Percentiles rank a stretch among this genome's conserved stretches.
Evolutionary conservation across 805 yeast genomes (phyloP).

Genomic region (Spathaspora girioi): DNA sequence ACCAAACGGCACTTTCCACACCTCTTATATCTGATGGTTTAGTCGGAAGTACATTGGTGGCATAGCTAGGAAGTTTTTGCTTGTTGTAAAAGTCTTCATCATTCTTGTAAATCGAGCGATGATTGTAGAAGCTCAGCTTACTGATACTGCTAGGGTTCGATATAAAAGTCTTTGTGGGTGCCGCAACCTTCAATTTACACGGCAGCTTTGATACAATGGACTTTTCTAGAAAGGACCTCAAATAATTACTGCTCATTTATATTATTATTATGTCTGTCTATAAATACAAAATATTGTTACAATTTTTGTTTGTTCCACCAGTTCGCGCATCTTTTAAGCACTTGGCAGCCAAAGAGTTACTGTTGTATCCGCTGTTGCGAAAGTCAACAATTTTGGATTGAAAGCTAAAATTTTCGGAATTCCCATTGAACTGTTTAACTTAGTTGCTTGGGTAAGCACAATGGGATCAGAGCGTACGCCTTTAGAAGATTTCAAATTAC

Average conservation of each 20-base stretch:
- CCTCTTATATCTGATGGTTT: slow-evolving; percentile 34
- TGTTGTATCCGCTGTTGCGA: slow-evolving; percentile 61
- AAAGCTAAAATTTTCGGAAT: slow-evolving; percentile 51
- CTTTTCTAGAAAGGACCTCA: background rate
- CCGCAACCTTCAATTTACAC: background rate
- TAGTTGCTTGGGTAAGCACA: slow-evolving; percentile 14
- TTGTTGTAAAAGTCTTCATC: slow-evolving; percentile 5
- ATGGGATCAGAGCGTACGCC: slow-evolving; percentile 15
- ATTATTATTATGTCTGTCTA: background rate
- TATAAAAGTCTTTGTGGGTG: background rate
- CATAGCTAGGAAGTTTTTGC: slow-evolving; percentile 7
- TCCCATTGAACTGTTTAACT: slow-evolving; percentile 16
- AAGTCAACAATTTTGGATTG: slow-evolving; percentile 56
- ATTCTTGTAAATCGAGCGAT: slow-evolving; percentile 2
- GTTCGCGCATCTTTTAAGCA: background rate
- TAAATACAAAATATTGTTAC: background rate
- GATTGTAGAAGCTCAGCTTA: background rate
- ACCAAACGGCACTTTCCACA: slow-evolving; percentile 21
- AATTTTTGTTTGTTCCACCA: background rate
- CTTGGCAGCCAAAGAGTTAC: slow-evolving; percentile 38
- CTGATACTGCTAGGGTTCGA: background rate
- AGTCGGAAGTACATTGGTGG: slow-evolving; percentile 19
- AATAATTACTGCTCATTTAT: background rate
- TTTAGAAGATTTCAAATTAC: slow-evolving; percentile 14
- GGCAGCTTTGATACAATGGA: background rate